A percentile compares a stretch with the other conserved stretches of the same genome.
Conservation (phyloP, 768 basidiomycete genomes). For the Tephrocybe sp. region DNA sequence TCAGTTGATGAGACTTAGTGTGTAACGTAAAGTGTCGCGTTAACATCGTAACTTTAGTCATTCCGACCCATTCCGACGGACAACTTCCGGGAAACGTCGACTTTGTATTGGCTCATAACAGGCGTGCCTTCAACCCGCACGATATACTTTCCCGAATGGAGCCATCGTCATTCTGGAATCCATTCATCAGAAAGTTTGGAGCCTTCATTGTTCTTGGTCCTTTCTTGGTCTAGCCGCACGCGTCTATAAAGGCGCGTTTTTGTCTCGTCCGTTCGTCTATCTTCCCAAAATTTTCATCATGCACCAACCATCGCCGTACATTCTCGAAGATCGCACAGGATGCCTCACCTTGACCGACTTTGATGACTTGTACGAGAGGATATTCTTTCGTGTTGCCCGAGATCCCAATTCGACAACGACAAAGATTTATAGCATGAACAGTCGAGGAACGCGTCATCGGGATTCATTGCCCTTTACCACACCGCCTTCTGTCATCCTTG, state of each 20-base stretch:
- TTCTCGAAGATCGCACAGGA: constrained; percentile 4
- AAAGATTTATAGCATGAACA: constrained; percentile 64
- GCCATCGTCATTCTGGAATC: background rate
- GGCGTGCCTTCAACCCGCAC: too few relatives aligned
- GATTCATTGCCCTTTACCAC: constrained; percentile 50
- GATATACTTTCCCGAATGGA: too few relatives aligned
- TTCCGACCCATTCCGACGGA: too few relatives aligned
- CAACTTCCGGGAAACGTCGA: too few relatives aligned
- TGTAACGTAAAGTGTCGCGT: too few relatives aligned
- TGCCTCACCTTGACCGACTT: constrained; percentile 52
- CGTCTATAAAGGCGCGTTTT: background rate
- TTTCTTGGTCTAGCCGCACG: background rate
- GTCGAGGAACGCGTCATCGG: constrained; percentile 58
- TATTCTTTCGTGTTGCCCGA: constrained; percentile 62
- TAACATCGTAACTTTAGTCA: too few relatives aligned
- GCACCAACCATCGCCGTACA: background rate
- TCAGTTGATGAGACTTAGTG: too few relatives aligned
- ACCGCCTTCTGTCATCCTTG: constrained; percentile 55
- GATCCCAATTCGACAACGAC: constrained; percentile 42
- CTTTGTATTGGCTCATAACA: too few relatives aligned
- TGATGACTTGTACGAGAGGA: constrained; percentile 76
- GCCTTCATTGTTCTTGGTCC: background rate
- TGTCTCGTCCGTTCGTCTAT: background rate
- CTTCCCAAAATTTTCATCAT: too few relatives aligned
- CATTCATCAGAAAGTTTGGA: background rate